Evolutionary conservation across 2,329 filamentous ascomycete genomes (phyloP).

Genomic region (Apiospora phragmitis): DNA sequence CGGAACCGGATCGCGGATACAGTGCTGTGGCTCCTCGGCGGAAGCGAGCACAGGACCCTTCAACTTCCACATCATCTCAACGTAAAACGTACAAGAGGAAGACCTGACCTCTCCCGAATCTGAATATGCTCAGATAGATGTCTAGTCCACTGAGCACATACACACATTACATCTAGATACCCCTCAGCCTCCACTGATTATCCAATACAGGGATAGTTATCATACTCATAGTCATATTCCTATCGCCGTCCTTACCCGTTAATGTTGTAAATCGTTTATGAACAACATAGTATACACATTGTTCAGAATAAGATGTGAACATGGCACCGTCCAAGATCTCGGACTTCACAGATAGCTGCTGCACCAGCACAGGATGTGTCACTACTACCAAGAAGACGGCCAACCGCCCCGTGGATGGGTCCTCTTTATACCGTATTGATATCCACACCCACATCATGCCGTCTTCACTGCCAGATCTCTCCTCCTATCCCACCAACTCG

Average conservation of each 20-base stretch:
- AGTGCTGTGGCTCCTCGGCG: not conserved
- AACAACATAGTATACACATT: not conserved
- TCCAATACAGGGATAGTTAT: not conserved
- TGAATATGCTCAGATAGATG: not conserved
- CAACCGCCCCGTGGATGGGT: slow-evolving; percentile 5
- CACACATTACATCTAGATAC: not conserved
- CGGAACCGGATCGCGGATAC: slow-evolving; percentile 1
- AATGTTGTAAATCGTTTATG: not conserved
- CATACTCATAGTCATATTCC: not conserved
- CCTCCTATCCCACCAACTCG: slow-evolving; percentile 45
- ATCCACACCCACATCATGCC: slow-evolving; percentile 41
- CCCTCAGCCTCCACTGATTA: not conserved
- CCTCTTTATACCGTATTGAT: slow-evolving; percentile 35
- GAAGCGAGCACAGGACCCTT: not conserved
- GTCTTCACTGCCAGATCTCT: slow-evolving; percentile 38
- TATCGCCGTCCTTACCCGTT: not conserved
- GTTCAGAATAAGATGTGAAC: not conserved
- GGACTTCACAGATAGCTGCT: slow-evolving; percentile 15
- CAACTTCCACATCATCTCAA: not conserved
- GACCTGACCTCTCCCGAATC: not conserved
- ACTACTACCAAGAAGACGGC: not conserved
- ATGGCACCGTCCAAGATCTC: slow-evolving; percentile 23
- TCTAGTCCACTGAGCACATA: not conserved
- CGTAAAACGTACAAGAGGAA: not conserved
- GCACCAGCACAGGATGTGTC: slow-evolving; percentile 13